These are phyloP conservation scores for Naganishia onofrii DNA, from an alignment of 768 basidiomycete species.

Conservation along the genomic window DNA sequence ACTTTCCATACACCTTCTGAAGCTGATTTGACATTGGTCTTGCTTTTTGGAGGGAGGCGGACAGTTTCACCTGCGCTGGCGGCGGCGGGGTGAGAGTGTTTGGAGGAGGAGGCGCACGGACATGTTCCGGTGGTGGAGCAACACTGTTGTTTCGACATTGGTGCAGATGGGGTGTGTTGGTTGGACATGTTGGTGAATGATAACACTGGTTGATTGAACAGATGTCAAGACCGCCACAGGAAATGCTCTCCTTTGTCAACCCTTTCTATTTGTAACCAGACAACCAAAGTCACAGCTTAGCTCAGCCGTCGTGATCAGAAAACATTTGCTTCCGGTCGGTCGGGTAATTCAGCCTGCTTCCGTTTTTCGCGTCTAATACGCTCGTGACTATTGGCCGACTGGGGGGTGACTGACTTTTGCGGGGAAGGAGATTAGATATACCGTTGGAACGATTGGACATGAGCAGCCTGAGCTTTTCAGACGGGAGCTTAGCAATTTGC, in stretches of 20 bases:
- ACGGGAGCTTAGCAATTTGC: too few relatives aligned
- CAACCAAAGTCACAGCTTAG: background rate
- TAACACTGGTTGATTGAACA: background rate
- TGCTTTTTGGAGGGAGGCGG: constrained; percentile 10
- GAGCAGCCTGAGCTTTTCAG: background rate
- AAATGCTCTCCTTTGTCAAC: background rate
- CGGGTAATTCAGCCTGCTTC: background rate
- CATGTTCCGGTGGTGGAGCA: constrained; percentile 15
- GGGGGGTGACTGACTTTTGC: background rate
- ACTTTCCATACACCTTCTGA: constrained; percentile 19
- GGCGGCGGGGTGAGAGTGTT: constrained; percentile 1
- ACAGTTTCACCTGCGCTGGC: constrained; percentile 7
- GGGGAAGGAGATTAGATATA: background rate
- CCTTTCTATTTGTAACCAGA: background rate
- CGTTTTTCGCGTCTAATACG: background rate
- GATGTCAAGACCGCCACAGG: background rate
- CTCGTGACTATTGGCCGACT: background rate
- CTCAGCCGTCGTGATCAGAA: background rate
- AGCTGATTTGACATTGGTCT: background rate
- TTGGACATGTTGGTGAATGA: background rate
- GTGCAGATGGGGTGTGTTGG: background rate
- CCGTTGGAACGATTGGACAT: background rate
- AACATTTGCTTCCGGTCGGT: constrained; percentile 5
- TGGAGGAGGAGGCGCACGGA: constrained; percentile 9
- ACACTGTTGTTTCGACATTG: constrained; percentile 18